A percentile compares a stretch with the other conserved stretches of the same genome.
Evolutionary conservation across 2,329 filamentous ascomycete species (phyloP).

Genomic region (Magnaporthiopsis poae): DNA sequence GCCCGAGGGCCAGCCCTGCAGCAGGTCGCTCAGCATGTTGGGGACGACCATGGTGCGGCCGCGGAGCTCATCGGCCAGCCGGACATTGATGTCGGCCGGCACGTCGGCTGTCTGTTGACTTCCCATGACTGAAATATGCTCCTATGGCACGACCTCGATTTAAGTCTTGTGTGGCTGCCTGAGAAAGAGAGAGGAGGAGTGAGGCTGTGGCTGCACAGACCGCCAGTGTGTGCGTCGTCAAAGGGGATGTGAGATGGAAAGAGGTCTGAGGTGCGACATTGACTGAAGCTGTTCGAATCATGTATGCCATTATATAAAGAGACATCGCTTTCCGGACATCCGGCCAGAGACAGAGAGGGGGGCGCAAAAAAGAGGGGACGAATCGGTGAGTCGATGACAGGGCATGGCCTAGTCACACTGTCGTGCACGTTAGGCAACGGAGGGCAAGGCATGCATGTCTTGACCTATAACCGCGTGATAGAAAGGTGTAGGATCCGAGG

Average conservation of each 20-base stretch:
- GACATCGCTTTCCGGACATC: not conserved
- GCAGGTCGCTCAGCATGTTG: constrained; percentile 1
- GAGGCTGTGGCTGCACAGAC: too few species aligned
- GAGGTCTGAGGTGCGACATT: not conserved
- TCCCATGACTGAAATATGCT: not conserved
- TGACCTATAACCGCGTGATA: not conserved
- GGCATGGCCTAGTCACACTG: not conserved
- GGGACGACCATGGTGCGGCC: constrained; percentile 8
- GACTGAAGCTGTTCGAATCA: not conserved
- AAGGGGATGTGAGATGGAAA: not conserved
- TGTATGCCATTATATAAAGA: too few species aligned
- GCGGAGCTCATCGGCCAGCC: constrained; percentile 2
- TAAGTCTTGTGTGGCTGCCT: not conserved
- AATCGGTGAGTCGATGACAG: not conserved
- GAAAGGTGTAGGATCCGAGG: too few species aligned
- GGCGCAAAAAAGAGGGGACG: not conserved
- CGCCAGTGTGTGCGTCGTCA: not conserved
- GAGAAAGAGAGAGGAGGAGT: not conserved
- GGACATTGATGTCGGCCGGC: not conserved
- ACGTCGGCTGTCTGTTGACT: constrained; percentile 8
- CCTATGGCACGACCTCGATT: not conserved
- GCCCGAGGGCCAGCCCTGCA: constrained; percentile 5
- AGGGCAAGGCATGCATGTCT: not conserved
- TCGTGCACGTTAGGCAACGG: not conserved
- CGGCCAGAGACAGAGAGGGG: too few species aligned